Evolutionary conservation across 331 rosid genomes (phyloP), one percentile per base, ranked within the genome.

Genomic region (Rhamnella rubrinervis): DNA sequence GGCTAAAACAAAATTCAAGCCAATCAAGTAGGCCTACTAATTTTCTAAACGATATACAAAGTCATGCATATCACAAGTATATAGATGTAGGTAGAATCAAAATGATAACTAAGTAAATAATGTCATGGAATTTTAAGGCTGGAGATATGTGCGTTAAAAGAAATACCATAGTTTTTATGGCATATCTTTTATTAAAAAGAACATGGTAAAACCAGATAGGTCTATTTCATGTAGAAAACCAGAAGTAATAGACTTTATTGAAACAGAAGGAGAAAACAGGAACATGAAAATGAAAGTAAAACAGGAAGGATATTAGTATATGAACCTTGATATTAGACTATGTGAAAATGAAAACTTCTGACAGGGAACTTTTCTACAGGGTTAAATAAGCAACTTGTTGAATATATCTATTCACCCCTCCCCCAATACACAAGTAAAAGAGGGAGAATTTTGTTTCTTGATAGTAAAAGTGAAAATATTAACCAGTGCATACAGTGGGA

Each of bases 21-120:
- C 35, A 44, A 26, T 39, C 59, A 19, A 16, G 8, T 15, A 26
- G 16, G 7, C 10, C 8, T 17, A 35, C 52, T 71, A 7, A 28
- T 64, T 52, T 47, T 50, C 18, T 53, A 5, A 52, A 47, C 66
- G 18, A 37, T 64, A 59, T 16, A 17, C 23, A 26, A 35, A 11
- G 26, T 16, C 11, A 31, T n/a, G 16, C 23, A 52, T 44, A 63
- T 38, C 41, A 25, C 21, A 40, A 52, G 37, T 59, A 12, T 18
- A 9, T 1, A 21, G 38, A 61, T 18, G 49, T n/a, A 7, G 61
- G 19, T 23, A 56, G 60, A 75, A 75, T 50, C n/a, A 18, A 69
- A 50, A 46, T 1, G 12, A 25, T 55, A 39, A 55, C 6, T 49
- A 73, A 65, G 1, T 4, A 10, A 35, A 53, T n/a, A 51, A 4